phyloP scores from a whole-genome alignment of 768 basidiomycete genomes.

The Boletus vinaceobasis region DNA sequence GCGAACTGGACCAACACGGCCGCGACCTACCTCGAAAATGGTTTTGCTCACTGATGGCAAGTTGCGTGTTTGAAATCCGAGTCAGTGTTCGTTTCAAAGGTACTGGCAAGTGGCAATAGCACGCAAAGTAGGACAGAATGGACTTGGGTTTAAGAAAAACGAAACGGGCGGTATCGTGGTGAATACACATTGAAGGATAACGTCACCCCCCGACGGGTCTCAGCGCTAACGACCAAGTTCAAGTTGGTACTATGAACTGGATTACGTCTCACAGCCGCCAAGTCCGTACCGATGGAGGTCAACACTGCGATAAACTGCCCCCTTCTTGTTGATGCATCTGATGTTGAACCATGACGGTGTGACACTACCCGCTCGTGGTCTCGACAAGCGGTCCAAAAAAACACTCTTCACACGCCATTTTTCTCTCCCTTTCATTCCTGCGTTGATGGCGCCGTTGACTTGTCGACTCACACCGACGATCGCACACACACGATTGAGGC shows the following conservation, averaged over 20 bases:
- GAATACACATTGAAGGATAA: background rate
- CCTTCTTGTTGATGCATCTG: background rate
- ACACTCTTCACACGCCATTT: background rate
- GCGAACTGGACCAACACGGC: background rate
- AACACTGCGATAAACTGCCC: background rate
- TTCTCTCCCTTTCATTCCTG: too few relatives aligned
- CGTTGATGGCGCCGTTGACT: too few relatives aligned
- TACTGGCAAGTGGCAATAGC: too few relatives aligned
- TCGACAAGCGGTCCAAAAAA: background rate
- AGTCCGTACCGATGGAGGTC: background rate
- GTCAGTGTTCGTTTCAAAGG: background rate
- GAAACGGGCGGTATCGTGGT: background rate
- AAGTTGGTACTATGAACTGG: background rate
- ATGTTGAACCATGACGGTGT: background rate
- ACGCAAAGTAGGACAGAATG: background rate
- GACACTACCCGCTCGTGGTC: background rate
- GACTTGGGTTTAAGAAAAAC: background rate
- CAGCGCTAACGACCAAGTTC: too few relatives aligned
- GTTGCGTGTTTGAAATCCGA: constrained; percentile 16
- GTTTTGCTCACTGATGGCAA: background rate
- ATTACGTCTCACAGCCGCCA: background rate
- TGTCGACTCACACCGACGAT: too few relatives aligned
- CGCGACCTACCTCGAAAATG: background rate
- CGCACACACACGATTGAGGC: too few relatives aligned
- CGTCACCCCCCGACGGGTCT: too few relatives aligned